A percentile compares a stretch with the other conserved stretches of the same genome.
Evolutionary conservation across 768 basidiomycete species (phyloP).

Genomic region (Cystofilobasidium macerans): DNA sequence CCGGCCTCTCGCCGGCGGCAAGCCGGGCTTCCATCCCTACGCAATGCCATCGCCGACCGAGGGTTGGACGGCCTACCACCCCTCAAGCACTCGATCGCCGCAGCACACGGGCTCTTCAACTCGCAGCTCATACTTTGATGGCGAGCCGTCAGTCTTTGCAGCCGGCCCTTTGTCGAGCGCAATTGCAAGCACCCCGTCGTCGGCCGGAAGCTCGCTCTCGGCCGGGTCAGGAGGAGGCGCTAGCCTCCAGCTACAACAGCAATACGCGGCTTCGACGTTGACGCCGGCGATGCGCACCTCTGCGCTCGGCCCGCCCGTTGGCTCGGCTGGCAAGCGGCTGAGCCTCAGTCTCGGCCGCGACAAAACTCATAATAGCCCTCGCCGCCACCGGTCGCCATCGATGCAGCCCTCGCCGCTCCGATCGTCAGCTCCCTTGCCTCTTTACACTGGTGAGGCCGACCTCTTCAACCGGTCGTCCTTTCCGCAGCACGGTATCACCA

Average conservation of each 20-base stretch:
- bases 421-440: background rate
- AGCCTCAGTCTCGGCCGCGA: background rate
- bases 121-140: background rate
- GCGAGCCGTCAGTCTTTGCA: constrained; percentile 3
- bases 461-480: too few relatives aligned
- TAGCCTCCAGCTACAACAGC: background rate
- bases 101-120: background rate
- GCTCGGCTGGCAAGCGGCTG: background rate
- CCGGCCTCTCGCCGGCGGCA: background rate
- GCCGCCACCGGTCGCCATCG: background rate
- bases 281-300: background rate
- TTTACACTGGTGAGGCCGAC: too few relatives aligned
- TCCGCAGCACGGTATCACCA: too few relatives aligned
- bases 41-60: background rate
- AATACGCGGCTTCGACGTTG: background rate
- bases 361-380: background rate
- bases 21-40: background rate
- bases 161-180: background rate
- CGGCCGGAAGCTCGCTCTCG: constrained; percentile 1
- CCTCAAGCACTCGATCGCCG: background rate
- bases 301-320: background rate
- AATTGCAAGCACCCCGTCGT: background rate
- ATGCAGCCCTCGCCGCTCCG: constrained; percentile 2
- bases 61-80: background rate
- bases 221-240: background rate